Conservation (phyloP, 106 monocot genomes). For the Xerophyta viscosa region DNA sequence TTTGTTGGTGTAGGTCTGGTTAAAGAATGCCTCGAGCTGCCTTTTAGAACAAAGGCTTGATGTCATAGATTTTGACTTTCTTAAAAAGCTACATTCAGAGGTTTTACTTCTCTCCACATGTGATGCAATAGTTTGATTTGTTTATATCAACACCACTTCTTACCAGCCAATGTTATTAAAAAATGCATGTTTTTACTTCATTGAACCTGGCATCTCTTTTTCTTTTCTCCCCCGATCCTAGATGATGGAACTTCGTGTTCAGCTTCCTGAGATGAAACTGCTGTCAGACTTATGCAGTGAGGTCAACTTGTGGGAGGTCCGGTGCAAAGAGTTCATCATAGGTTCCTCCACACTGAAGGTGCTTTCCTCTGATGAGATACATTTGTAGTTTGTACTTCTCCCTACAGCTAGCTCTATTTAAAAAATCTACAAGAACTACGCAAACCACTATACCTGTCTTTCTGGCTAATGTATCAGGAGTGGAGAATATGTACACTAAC, state of each 20-base stretch:
- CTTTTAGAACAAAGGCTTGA: slow-evolving; percentile 24
- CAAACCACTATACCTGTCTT: too few relatives aligned
- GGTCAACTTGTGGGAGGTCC: slow-evolving; percentile 36
- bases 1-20: slow-evolving; percentile 27
- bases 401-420: neutral
- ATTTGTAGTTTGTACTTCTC: neutral
- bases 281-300: slow-evolving; percentile 35
- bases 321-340: slow-evolving; percentile 39
- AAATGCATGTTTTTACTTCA: neutral
- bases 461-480: too few relatives aligned
- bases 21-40: slow-evolving; percentile 31
- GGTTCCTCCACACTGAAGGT: slow-evolving; percentile 47
- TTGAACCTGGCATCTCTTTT: neutral
- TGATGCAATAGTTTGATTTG: neutral
- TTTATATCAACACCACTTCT: neutral
- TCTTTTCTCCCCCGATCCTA: neutral
- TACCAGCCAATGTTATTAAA: neutral
- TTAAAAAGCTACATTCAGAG: slow-evolving; percentile 43
- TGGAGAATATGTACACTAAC: neutral
- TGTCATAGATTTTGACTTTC: slow-evolving; percentile 33
- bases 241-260: slow-evolving; percentile 55
- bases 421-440: too few relatives aligned
- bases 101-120: slow-evolving; percentile 11
- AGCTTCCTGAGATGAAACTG: slow-evolving; percentile 52
- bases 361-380: neutral